Evolutionary conservation across 2,329 filamentous ascomycete species (phyloP).

Genomic region (Pseudocercospora vitis): DNA sequence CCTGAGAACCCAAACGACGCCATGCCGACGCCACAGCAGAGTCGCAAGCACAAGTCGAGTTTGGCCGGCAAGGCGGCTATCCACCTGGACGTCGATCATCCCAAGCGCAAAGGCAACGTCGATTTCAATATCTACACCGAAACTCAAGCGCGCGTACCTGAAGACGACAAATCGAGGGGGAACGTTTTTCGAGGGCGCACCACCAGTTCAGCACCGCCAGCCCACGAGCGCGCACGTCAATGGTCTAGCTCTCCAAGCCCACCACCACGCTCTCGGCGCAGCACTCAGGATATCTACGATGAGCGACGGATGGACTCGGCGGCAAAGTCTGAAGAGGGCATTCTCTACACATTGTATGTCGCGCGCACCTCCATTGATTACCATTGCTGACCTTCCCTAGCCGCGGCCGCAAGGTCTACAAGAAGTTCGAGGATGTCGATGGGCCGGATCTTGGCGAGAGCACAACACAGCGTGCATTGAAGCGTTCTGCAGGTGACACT

Average conservation of each 20-base stretch:
- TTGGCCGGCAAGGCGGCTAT: conserved; percentile 50
- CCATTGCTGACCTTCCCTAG: conserved; percentile 46
- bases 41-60: conserved; percentile 21
- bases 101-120: conserved; percentile 49
- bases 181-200: conserved; percentile 63
- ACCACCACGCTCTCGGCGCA: conserved; percentile 47
- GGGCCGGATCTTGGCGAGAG: conserved; percentile 37
- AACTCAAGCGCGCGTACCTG: conserved; percentile 71
- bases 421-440: conserved; percentile 57
- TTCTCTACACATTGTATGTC: conserved; percentile 76
- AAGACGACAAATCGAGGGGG: conserved; percentile 62
- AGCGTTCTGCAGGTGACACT: conserved; percentile 41
- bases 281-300: conserved; percentile 57
- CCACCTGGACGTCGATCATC: conserved; percentile 50
- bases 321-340: conserved; percentile 66
- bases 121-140: conserved; percentile 68
- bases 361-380: conserved; percentile 4
- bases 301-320: conserved; percentile 59
- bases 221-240: conserved; percentile 39
- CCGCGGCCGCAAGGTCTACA: conserved; percentile 77
- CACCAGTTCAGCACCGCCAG: conserved; percentile 37
- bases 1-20: conserved; percentile 59
- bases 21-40: conserved; percentile 60
- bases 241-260: conserved; percentile 13
- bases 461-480: conserved; percentile 32